Evolutionary conservation across 2,329 filamentous ascomycete genomes (phyloP), one percentile per base, ranked within the genome.

Genomic region (Colletotrichum plurivorum): DNA sequence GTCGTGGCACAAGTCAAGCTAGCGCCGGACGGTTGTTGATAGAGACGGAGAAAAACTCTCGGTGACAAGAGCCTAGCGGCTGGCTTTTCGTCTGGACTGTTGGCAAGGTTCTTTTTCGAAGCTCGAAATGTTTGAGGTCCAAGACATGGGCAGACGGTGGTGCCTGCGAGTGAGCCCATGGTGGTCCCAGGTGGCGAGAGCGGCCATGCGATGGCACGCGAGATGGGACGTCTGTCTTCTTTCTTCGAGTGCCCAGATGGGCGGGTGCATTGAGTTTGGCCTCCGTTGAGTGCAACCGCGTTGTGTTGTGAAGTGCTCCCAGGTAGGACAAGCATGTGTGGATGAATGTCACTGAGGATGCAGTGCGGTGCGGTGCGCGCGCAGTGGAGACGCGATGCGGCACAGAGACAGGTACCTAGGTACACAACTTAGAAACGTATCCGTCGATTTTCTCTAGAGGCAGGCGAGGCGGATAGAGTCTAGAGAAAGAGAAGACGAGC

Each of bases 121-220:
- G 62, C 51, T 67, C 55, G 20, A 46, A 22, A 67, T 60, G 67
- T 69, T 69, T 69, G 51, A 67, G 67, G 62, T 49, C 49, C 57
- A 46, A 56, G 55, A 52, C n/a, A 67, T 69, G 62, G 52, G 67
- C 67, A 67, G 62, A 67, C 56, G 55, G 45, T 67, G 67, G 63
- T 60, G 62, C 67, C 46, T n/a, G 16, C 22, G 39, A 45, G 61
- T 67, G 62, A 55, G 62, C 43, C 62, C 62, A 69, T 67, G 63
- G 45, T 66, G 51, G 55, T 60, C 25, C 63, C 48, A 69, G 46
- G 51, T 67, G 67, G 67, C 51, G 25, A 69, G 62, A 52, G 45
- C 36, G 45, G 25, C 18, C 62, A 61, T 66, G 62, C 67, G 55
- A 69, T 61, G 62, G 62, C 45, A 66, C 48, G 36, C 62, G 22